A percentile compares a stretch with the other conserved stretches of the same genome.
These are phyloP conservation scores for Penicillium sp. DNA, from an alignment of 2,329 filamentous ascomycete genomes.

Conservation along the genomic window DNA sequence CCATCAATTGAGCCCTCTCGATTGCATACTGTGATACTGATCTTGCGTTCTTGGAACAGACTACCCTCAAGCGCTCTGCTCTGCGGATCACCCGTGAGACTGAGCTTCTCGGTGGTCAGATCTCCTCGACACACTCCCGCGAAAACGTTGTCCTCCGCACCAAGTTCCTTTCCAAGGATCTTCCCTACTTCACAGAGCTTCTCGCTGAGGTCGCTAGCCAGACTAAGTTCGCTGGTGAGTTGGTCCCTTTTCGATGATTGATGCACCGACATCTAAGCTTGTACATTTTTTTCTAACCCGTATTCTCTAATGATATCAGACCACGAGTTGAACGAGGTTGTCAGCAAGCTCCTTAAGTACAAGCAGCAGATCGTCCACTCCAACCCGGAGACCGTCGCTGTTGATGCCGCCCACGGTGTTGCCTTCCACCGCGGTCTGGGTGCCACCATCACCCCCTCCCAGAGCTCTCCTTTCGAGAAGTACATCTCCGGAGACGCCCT, in stretches of 20 bases:
- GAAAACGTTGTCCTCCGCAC: constrained; percentile 91
- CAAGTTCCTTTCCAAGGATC: constrained; percentile 91
- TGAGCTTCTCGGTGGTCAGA: constrained; percentile 90
- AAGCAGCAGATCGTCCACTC: constrained; percentile 73
- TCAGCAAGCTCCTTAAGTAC: constrained; percentile 73
- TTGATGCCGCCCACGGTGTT: constrained; percentile 81
- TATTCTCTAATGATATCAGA: constrained; percentile 52
- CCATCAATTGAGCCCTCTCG: constrained; percentile 23
- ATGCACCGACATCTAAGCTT: not conserved
- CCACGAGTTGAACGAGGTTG: constrained; percentile 87
- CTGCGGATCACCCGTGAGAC: constrained; percentile 92
- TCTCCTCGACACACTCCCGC: constrained; percentile 83
- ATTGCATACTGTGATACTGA: constrained; percentile 12
- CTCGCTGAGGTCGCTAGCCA: constrained; percentile 86
- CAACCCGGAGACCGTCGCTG: constrained; percentile 67
- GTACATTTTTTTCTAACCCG: constrained; percentile 15
- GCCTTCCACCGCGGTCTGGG: constrained; percentile 95
- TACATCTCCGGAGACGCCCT: constrained; percentile 75
- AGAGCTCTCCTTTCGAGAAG: constrained; percentile 70
- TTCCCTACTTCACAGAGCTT: constrained; percentile 96
- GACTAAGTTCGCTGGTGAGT: constrained; percentile 76
- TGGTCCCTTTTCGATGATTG: constrained; percentile 1
- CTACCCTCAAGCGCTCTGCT: constrained; percentile 80
- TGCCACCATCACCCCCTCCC: constrained; percentile 70
- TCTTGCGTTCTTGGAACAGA: constrained; percentile 57